Evolutionary conservation across 2,329 filamentous ascomycete species (phyloP).

Genomic region (Paraphaeosphaeria sporulosa): DNA sequence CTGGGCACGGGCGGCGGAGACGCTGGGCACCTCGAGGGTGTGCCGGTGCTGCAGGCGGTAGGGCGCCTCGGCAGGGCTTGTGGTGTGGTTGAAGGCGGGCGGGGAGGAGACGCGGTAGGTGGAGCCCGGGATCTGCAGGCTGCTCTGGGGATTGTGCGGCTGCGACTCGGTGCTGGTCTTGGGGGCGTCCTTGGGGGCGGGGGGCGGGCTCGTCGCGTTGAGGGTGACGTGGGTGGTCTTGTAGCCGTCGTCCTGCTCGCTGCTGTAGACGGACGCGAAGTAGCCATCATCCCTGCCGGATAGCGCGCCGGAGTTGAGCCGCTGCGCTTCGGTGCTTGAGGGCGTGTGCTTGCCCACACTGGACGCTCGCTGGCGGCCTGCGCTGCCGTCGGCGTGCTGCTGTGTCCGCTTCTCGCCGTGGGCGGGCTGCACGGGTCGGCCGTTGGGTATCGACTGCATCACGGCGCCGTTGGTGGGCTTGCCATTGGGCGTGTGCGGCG

Average conservation of each 20-base stretch:
- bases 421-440: constrained; percentile 41
- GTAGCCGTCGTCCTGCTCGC: constrained; percentile 46
- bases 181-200: constrained; percentile 38
- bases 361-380: constrained; percentile 26
- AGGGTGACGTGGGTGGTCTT: constrained; percentile 48
- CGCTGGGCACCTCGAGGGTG: constrained; percentile 85
- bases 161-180: constrained; percentile 23
- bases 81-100: constrained; percentile 61
- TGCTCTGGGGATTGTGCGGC: constrained; percentile 29
- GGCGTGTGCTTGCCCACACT: constrained; percentile 30
- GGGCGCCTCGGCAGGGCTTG: constrained; percentile 59
- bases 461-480: constrained; percentile 41
- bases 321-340: constrained; percentile 33
- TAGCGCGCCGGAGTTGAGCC: constrained; percentile 34
- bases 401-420: constrained; percentile 49
- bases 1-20: constrained; percentile 67
- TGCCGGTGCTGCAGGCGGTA: constrained; percentile 79
- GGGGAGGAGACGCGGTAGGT: constrained; percentile 69
- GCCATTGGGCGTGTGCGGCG: constrained; percentile 28
- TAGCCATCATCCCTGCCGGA: constrained; percentile 55
- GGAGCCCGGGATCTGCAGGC: constrained; percentile 47
- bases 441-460: constrained; percentile 46
- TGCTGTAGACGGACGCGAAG: constrained; percentile 51
- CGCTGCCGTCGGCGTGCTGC: constrained; percentile 38
- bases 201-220: constrained; percentile 34